Evolutionary conservation across 2,329 filamentous ascomycete species (phyloP), one percentile per base, ranked within the genome.

Genomic region (Magnaporthiopsis poae): DNA sequence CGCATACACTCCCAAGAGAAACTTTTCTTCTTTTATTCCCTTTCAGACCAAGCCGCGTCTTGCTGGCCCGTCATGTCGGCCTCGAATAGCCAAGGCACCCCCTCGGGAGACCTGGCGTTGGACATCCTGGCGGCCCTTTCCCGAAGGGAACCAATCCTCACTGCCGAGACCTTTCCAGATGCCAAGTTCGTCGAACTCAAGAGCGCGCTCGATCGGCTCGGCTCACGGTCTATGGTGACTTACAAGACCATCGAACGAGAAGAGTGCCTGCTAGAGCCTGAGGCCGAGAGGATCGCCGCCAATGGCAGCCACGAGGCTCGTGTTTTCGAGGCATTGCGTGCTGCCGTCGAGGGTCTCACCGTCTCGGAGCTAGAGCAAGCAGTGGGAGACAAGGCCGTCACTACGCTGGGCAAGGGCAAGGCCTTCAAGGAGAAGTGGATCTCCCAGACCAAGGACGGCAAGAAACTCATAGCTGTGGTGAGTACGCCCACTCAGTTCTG

Each of bases 351-450:
- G 74, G 93, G 92, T 29, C 82, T 97, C 77, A 90, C 90, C 70
- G 89, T 98, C 68, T 80, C 84, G 70, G 90, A 94, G 71, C 80
- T 93, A 67, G 85, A 89, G 78, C 81, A 80, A 75, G 81, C 80
- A 66, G 87, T 94, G 70, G 89, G 90, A 66, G 87, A 90, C 77
- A 90, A 65, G 77, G 87, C 81, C 63, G 88, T 86, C 61, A 83
- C 88, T 64, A 94, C 91, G 80, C 82, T 97, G 68, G 95, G 95
- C n/a, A 90, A 95, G 76, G 92, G 92, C 72, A 96, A 95, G 80
- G 94, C 94, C 46, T 96, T 98, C 82, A 96, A 86, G 75, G 85
- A 88, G 77, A 89, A 88, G 75, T 90, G 87, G 88, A 89, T 90
- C 69, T 75, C 78, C 15, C 88, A 86, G 78, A 84, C 82, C 69